Percentiles rank a stretch among this genome's conserved stretches.
Evolutionary conservation across 768 basidiomycete genomes (phyloP).

Genomic region (Xerocomus brunneocitrinus): DNA sequence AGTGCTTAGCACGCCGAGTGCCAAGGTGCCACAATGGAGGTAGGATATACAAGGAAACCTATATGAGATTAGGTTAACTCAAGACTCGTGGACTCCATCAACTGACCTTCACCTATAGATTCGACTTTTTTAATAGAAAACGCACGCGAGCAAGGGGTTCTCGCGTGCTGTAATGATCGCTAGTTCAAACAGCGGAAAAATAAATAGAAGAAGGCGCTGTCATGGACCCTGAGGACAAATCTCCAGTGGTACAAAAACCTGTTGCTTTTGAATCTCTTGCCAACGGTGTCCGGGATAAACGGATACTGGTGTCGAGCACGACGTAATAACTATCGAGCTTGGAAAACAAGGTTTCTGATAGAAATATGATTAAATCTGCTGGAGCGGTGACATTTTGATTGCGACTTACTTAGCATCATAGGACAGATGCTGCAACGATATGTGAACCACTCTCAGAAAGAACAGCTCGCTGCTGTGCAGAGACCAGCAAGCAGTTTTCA

Average conservation of each 20-base stretch:
- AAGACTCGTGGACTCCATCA: not conserved
- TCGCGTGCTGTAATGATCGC: not conserved
- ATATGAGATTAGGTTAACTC: not conserved
- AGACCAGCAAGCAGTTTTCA: not conserved
- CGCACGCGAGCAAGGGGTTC: not conserved
- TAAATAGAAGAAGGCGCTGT: not conserved
- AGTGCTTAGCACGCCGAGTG: not conserved
- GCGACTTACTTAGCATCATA: not conserved
- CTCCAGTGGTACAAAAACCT: not conserved
- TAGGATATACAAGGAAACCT: not conserved
- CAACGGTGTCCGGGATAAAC: not conserved
- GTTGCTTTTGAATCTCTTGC: not conserved
- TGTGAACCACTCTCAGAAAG: not conserved
- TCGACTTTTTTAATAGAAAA: not conserved
- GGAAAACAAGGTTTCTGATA: not conserved
- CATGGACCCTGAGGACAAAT: not conserved
- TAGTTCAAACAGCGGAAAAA: not conserved
- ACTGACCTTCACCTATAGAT: not conserved
- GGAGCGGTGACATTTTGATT: not conserved
- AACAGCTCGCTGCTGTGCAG: not conserved
- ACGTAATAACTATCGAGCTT: not conserved
- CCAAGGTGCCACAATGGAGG: conserved; percentile 7
- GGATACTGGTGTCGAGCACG: not conserved
- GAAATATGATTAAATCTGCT: not conserved
- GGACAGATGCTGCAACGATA: not conserved